Evolutionary conservation across 2,329 filamentous ascomycete genomes (phyloP), one percentile per base, ranked within the genome.

Genomic region (Fusarium hainanense): DNA sequence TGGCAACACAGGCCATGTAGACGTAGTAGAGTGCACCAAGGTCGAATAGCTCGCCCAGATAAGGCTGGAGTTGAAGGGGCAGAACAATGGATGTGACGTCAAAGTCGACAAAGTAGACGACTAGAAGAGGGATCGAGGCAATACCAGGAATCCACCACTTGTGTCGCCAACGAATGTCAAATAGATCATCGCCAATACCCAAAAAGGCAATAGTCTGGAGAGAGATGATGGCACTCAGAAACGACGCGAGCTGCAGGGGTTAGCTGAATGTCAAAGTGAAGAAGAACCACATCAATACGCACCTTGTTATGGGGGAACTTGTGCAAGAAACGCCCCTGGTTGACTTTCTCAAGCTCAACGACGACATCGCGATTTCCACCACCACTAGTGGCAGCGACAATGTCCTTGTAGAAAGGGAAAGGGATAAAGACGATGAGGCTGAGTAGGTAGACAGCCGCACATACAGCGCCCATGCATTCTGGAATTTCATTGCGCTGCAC

Each of bases 91-190:
- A 93, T 14, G 96, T 99, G 68, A 99, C 95, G 70, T 94, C 95
- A 79, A 98, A 99, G 82, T 98, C 95, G 80, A 98, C 94, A 83
- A 97, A 97, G 85, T 99, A 99, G 74, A 99, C 92, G 68, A 97
- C 93, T 13, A 99, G 90, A 81, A 98, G 91, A 18, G 96, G 96
- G 64, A 98, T 93, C 48, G 93, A 92, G 60, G 94, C 94, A 74
- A 99, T 92, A 62, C 93, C 96, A 8, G 96, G 96, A 74, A 99
- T 98, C 84, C 98, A 92, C 82, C 98, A 94, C 84, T 99, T 99
- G 86, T 99, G 95, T 56, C 96, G 92, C 96, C 96, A 99, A 77
- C 96, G 90, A 77, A 99, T 97, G 80, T 99, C 96, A 81, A 99
- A 97, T 54, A 98, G 88, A 81, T 99, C 96, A 81, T 99, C 96